Percentiles rank a stretch among this genome's conserved stretches.
Conservation (phyloP, 306 rosid species). For the Dicorynia guianensis region DNA sequence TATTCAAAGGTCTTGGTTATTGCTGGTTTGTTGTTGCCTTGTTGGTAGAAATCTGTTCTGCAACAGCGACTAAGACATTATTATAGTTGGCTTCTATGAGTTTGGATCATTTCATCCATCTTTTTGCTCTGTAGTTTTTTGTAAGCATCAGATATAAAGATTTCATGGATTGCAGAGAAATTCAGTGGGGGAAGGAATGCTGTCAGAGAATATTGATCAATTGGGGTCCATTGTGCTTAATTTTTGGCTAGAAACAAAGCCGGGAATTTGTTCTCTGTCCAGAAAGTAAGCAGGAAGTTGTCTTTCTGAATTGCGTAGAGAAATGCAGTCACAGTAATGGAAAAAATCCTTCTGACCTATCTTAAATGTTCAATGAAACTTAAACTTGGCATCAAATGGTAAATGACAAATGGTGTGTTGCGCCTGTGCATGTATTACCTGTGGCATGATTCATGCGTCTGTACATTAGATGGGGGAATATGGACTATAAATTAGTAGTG, state of each 20-base stretch:
- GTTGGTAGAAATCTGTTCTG: neutral
- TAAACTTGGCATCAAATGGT: slow-evolving; percentile 5
- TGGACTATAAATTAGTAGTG: slow-evolving; percentile 38
- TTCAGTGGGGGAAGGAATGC: slow-evolving; percentile 26
- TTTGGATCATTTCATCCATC: neutral
- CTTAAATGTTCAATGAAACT: neutral
- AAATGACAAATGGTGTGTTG: neutral
- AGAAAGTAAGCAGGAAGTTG: neutral
- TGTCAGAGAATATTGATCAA: slow-evolving; percentile 24
- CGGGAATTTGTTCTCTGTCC: slow-evolving; percentile 14
- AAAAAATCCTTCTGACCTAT: slow-evolving; percentile 4
- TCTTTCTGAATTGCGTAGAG: neutral
- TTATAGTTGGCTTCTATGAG: neutral
- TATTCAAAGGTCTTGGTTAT: neutral
- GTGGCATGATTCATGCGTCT: slow-evolving; percentile 22
- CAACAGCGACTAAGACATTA: neutral
- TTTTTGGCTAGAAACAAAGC: neutral
- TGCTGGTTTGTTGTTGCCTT: neutral
- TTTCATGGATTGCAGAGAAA: neutral
- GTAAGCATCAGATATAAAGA: neutral
- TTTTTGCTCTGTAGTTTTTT: neutral
- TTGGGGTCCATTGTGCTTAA: slow-evolving; percentile 3
- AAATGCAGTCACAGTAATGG: neutral
- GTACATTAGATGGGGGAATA: slow-evolving; percentile 5
- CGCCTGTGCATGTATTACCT: neutral